Conservation (phyloP, 495 filamentous ascomycete genomes). For the Hypoxylon crocopeplum region DNA sequence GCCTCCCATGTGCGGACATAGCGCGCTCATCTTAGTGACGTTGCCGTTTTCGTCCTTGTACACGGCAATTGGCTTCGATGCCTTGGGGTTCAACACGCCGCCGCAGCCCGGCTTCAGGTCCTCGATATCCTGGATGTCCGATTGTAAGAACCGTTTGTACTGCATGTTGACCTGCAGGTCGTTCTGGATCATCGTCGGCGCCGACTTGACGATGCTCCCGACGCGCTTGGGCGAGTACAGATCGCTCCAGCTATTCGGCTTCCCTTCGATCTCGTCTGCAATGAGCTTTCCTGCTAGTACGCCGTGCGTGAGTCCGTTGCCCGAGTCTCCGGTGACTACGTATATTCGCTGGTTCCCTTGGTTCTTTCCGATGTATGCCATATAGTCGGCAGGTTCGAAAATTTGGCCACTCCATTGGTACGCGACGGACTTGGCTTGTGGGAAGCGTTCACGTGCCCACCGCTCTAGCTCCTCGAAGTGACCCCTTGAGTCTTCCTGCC, state of each 20-base stretch:
- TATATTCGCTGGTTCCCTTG: too few relatives aligned
- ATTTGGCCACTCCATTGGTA: conserved; percentile 67
- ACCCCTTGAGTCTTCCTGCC: conserved; percentile 54
- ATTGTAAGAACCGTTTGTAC: conserved; percentile 62
- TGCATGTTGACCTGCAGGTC: conserved; percentile 62
- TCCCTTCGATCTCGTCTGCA: conserved; percentile 60
- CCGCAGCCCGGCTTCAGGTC: conserved; percentile 55
- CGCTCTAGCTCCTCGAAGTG: conserved; percentile 56
- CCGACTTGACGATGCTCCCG: conserved; percentile 41
- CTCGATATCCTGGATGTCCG: conserved; percentile 64
- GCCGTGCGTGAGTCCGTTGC: conserved; percentile 66
- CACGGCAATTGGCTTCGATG: conserved; percentile 56
- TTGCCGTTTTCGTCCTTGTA: conserved; percentile 64
- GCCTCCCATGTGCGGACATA: conserved; percentile 65
- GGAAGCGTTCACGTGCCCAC: conserved; percentile 62
- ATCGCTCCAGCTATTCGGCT: conserved; percentile 54
- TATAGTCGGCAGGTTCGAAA: conserved; percentile 61
- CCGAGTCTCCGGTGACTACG: conserved; percentile 63
- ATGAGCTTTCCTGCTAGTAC: conserved; percentile 60
- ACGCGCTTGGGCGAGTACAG: conserved; percentile 59
- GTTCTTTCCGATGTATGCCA: conserved; percentile 63
- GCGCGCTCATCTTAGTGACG: conserved; percentile 55
- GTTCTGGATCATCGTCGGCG: conserved; percentile 48
- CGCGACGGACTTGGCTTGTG: conserved; percentile 54
- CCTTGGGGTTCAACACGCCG: conserved; percentile 57